Base-by-base conservation (phyloP, 805 yeast genomes). In the Teunomyces lycoperdinae region DNA sequence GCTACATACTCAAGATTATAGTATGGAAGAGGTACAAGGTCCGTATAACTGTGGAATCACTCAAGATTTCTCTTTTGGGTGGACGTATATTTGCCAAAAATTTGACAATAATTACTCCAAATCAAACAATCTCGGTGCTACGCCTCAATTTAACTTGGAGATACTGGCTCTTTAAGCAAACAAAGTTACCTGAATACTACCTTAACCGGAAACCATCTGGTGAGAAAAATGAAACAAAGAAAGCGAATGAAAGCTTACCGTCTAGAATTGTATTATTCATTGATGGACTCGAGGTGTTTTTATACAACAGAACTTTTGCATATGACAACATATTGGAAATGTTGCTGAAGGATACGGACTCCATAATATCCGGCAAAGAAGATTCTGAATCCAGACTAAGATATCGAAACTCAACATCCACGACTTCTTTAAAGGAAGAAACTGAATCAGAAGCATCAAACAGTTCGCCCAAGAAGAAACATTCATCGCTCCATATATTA, bases 131-230 rank as follows among this genome's bases (percentile, higher is more conserved):
- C 1, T 79, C 89, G 8, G 74, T 87, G 1, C 76, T 87, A 26
- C 83, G 84, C 50, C 86, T 92, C 1, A 80, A 81, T 56, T 60
- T 92, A 26, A 87, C 96, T 0, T 94, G 98, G 98, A 67, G 95
- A 50, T 92, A 89, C 63, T 94, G 98, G 98, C 70, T 71, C 13
- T 54, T 89, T 44, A 67, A 71, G 3, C 54, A 67, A 29, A 71
- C 77, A 9, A 62, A 82, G 45, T 54, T 69, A 17, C 64, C 79
- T 2, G 69, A 67, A 32, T 65, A 71, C 44, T 58, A 54, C 26
- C 53, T 62, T 20, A 60, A 57, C 9, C 54, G 58, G 3, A 42
- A 48, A 4, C 62, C 34, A 11, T 53, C 36, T 5, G 53, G 50
- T 9, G 43, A 35, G 9, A n/a, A 34, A 17, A 40, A 47, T 28